Evolutionary conservation across 192 early-diverging fungal genomes (phyloP), one percentile per base, ranked within the genome.

Genomic region (Backusella circina): DNA sequence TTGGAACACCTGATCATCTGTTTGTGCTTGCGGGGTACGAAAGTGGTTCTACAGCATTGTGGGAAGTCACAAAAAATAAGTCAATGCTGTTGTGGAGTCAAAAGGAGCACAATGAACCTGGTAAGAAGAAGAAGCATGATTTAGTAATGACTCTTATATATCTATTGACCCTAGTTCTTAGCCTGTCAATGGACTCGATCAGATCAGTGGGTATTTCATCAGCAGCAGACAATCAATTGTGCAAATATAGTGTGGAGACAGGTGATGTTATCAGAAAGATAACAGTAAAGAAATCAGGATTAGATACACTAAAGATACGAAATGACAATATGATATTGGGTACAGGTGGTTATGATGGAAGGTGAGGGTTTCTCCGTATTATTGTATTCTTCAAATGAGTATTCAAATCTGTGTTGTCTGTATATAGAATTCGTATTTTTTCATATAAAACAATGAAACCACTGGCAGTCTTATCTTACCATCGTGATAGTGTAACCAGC

Each of bases 271-370:
- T 72, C 38, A 67, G 54, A 8, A 61, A 72, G 28, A 73, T 79
- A 26, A 71, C 50, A 12, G 54, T 50, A 16, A 83, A 83, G 32
- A 75, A 77, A 31, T 35, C 75, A 9, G 82, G 82, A 18, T 54
- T 77, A 38, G 74, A 72, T 16, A 33, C 67, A 3, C 32, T 83
- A 57, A 51, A 66, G 28, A 75, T 83, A 32, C 71, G 82, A 31
- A 18, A 36, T 33, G 82, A 83, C 32, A 75, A 73, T 65, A 79
- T 77, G 69, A 77, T 83, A 70, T 67, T 79, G 50, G 78, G 75
- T 9, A 80, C 82, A 7, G 82, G 65, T 12, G 82, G 82, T 5
- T 79, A 73, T 69, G 82, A 83, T 64, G 78, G 72, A 41, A 79
- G 66, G 82, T 80, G 74, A 64, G 6, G n/a, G n/a, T n/a, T n/a